Conservation (phyloP, 1,284 basidiomycete genomes). For the Fomitopsis betulina region DNA sequence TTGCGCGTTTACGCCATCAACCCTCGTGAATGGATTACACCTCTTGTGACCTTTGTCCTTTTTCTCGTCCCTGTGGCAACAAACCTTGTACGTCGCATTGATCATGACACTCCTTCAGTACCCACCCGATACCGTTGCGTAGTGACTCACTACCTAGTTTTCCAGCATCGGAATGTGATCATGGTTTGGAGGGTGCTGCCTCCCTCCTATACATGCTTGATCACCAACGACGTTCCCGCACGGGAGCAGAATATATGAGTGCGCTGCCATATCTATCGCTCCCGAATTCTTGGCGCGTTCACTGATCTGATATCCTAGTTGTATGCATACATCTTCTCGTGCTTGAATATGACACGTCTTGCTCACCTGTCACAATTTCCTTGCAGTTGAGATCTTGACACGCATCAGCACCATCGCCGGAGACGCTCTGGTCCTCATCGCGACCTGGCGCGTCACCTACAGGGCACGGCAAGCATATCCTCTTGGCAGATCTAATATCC, state of each 20-base stretch:
- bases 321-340: background rate
- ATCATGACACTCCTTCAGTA: background rate
- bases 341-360: too few species aligned
- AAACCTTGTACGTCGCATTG: background rate
- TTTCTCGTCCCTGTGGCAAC: background rate
- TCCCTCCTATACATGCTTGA: background rate
- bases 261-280: background rate
- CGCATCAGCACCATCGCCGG: background rate
- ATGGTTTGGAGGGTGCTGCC: background rate
- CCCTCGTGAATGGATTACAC: background rate
- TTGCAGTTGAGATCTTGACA: background rate
- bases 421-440: background rate
- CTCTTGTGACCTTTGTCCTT: background rate
- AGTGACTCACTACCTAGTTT: background rate
- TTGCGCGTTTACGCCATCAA: background rate
- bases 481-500: background rate
- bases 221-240: background rate
- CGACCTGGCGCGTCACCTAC: background rate
- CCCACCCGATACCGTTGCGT: background rate
- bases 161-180: background rate
- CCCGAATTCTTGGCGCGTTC: background rate
- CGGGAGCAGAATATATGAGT: background rate
- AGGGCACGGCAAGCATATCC: background rate
- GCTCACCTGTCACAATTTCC: background rate
- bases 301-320: background rate